Conservation (phyloP, 169 alveolate genomes). For the Plasmodium vivax region DNA sequence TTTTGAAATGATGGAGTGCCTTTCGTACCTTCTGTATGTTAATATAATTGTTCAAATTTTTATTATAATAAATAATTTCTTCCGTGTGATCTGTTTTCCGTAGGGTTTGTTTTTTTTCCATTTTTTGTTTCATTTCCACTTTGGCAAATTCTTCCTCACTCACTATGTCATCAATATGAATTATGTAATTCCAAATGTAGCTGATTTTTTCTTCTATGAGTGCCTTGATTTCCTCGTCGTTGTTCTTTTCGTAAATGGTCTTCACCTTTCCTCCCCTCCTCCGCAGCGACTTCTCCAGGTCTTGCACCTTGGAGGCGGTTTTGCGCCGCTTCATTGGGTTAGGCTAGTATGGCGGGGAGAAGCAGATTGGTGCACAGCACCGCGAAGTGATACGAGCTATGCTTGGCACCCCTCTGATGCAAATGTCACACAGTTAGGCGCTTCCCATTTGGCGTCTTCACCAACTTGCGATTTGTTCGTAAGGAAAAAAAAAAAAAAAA, state of each 20-base stretch:
- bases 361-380: neutral
- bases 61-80: constrained; percentile 63
- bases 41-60: constrained; percentile 35
- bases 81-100: constrained; percentile 26
- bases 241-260: constrained; percentile 50
- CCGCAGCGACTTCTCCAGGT: constrained; percentile 42
- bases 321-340: constrained; percentile 14
- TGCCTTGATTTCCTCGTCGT: constrained; percentile 12
- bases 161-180: constrained; percentile 50
- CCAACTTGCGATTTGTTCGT: neutral
- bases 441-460: neutral
- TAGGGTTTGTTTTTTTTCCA: constrained; percentile 33
- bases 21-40: constrained; percentile 54
- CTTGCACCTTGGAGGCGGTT: neutral
- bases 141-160: constrained; percentile 46
- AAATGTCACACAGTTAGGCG: neutral
- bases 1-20: constrained; percentile 51
- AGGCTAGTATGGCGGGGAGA: neutral
- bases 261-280: constrained; percentile 52
- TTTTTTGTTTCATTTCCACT: constrained; percentile 61
- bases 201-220: constrained; percentile 50
- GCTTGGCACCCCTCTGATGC: neutral
- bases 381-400: neutral
- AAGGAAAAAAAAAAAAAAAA: constrained; percentile 11
- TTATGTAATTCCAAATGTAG: constrained; percentile 62